Evolutionary conservation across 1,284 basidiomycete species (phyloP).

Genomic region (Grifola frondosa): DNA sequence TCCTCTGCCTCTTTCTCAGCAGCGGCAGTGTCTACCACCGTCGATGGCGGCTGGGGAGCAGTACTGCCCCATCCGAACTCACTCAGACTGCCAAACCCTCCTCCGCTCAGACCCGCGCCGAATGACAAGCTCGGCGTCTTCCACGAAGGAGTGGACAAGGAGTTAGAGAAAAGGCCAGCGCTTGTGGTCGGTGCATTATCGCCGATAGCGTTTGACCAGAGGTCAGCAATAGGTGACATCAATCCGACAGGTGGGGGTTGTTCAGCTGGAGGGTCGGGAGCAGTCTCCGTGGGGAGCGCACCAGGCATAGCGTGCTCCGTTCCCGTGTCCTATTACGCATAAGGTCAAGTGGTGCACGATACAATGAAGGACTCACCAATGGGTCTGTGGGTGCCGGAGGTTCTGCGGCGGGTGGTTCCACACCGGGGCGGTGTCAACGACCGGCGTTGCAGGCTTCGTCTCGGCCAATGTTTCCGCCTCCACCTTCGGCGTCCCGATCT

Average conservation of each 20-base stretch:
- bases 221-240: constrained; percentile 22
- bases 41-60: not conserved
- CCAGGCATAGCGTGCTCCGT: constrained; percentile 8
- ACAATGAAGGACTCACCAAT: constrained; percentile 2
- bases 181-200: constrained; percentile 14
- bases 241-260: constrained; percentile 3
- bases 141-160: constrained; percentile 20
- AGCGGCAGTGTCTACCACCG: constrained; percentile 9
- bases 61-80: constrained; percentile 14
- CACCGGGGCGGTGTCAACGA: constrained; percentile 1
- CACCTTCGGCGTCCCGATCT: constrained; percentile 17
- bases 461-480: constrained; percentile 12
- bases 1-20: constrained; percentile 15
- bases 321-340: constrained; percentile 1
- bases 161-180: constrained; percentile 23
- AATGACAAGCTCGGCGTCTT: constrained; percentile 7
- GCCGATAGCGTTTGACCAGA: constrained; percentile 18
- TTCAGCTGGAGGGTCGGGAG: constrained; percentile 3
- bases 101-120: constrained; percentile 10
- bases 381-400: not conserved
- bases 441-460: constrained; percentile 5
- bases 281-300: constrained; percentile 10
- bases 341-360: not conserved
- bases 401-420: not conserved
- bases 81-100: constrained; percentile 10